phyloP scores from a whole-genome alignment of 352 stramenopile genomes.

The Phytophthora aleatoria region DNA sequence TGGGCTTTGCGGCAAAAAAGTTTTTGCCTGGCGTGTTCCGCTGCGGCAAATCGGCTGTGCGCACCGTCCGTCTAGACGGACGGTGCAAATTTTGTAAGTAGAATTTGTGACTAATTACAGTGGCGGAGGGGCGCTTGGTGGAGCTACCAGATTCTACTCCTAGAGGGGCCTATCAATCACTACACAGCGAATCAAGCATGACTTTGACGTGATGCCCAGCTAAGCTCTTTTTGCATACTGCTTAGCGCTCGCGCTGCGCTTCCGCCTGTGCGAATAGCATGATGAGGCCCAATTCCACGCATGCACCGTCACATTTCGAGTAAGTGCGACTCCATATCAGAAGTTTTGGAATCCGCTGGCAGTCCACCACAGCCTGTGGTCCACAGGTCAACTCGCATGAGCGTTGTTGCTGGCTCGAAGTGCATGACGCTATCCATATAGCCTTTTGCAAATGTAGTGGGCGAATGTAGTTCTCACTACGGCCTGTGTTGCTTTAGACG shows the following conservation, averaged over 20 bases:
- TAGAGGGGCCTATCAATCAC: too few relatives aligned
- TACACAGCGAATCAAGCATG: too few relatives aligned
- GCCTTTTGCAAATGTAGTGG: not conserved
- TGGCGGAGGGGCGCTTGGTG: not conserved
- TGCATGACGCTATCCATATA: conserved; percentile 1
- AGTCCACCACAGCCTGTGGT: too few relatives aligned
- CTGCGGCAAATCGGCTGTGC: not conserved
- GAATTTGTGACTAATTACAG: not conserved
- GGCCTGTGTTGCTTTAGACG: not conserved
- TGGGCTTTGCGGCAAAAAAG: not conserved
- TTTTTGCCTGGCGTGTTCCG: not conserved
- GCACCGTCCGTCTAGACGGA: not conserved
- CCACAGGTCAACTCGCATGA: too few relatives aligned
- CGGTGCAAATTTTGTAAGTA: too few relatives aligned
- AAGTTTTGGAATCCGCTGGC: conserved; percentile 1
- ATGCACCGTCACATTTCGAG: conserved; percentile 29
- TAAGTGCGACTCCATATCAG: conserved; percentile 29
- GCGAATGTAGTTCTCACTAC: not conserved
- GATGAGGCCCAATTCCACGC: conserved; percentile 2
- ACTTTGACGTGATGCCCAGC: too few relatives aligned
- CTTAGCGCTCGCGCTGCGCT: not conserved
- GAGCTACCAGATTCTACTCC: not conserved
- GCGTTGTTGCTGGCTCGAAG: not conserved
- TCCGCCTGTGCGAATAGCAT: conserved; percentile 8
- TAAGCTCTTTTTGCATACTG: too few relatives aligned